Evolutionary conservation across 768 basidiomycete genomes (phyloP).

Genomic region (Gymnopilus dilepis): DNA sequence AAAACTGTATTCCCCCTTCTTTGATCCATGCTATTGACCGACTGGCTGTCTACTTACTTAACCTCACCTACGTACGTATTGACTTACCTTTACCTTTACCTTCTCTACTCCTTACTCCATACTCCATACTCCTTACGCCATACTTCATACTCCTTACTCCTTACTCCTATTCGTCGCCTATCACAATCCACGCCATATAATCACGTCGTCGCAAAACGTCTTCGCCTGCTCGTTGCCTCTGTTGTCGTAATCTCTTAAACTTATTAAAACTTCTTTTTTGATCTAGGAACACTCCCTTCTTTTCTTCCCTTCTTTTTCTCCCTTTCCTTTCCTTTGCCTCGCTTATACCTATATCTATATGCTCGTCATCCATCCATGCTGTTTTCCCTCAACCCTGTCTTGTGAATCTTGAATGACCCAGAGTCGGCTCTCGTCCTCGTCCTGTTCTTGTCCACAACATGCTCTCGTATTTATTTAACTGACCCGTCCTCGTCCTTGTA

Average conservation of each 20-base stretch:
- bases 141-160: not conserved
- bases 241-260: conserved; percentile 1
- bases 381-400: not conserved
- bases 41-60: not conserved
- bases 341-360: conserved; percentile 19
- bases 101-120: not conserved
- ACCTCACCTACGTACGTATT: not conserved
- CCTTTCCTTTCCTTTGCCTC: not conserved
- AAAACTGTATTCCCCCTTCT: not conserved
- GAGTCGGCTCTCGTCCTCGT: no score
- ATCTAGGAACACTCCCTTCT: not conserved
- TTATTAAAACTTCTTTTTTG: conserved; percentile 1
- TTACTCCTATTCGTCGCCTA: conserved; percentile 4
- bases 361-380: not conserved
- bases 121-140: no score
- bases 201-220: not conserved
- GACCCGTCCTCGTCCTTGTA: no score
- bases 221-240: not conserved
- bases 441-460: no score
- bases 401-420: no score
- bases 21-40: not conserved
- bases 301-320: conserved; percentile 2
- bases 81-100: not conserved
- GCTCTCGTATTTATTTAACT: no score
- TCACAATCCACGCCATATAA: not conserved